Evolutionary conservation across 176 grass and related monocot species (phyloP).

Genomic region (Carex cristatella): DNA sequence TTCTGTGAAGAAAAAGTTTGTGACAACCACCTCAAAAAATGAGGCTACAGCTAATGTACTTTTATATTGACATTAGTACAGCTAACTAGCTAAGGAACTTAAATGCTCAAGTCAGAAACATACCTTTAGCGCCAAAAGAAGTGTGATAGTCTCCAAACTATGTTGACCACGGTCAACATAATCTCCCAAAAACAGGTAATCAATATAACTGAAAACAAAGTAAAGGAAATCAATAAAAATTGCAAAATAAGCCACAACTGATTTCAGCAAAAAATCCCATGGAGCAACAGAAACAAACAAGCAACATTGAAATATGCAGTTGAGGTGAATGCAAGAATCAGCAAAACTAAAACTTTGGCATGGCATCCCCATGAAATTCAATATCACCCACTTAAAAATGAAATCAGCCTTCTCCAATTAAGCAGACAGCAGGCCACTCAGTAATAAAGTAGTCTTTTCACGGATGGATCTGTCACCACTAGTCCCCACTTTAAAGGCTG

Average conservation of each 20-base stretch:
- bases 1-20: not conserved
- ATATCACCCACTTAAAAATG: not conserved
- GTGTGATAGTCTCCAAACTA: constrained; percentile 96
- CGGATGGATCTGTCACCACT: not conserved
- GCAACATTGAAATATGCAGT: not conserved
- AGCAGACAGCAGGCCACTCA: not conserved
- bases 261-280: not conserved
- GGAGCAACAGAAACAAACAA: not conserved
- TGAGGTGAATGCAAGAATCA: not conserved
- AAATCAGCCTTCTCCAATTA: not conserved
- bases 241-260: not conserved
- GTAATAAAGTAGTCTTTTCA: not conserved
- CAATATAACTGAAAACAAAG: constrained; percentile 68
- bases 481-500: constrained; percentile 1
- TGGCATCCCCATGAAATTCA: not conserved
- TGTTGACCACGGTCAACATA: constrained; percentile 98
- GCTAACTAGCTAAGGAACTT: not conserved
- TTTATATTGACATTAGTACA: not conserved
- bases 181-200: constrained; percentile 99
- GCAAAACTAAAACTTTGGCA: not conserved
- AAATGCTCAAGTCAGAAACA: not conserved
- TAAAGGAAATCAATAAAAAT: not conserved
- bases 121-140: constrained; percentile 99
- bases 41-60: not conserved
- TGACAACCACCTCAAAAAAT: constrained; percentile 19